A percentile compares a stretch with the other conserved stretches of the same genome.
phyloP scores from a whole-genome alignment of 257 asterid species.

The Jaltomata sinuosa region DNA sequence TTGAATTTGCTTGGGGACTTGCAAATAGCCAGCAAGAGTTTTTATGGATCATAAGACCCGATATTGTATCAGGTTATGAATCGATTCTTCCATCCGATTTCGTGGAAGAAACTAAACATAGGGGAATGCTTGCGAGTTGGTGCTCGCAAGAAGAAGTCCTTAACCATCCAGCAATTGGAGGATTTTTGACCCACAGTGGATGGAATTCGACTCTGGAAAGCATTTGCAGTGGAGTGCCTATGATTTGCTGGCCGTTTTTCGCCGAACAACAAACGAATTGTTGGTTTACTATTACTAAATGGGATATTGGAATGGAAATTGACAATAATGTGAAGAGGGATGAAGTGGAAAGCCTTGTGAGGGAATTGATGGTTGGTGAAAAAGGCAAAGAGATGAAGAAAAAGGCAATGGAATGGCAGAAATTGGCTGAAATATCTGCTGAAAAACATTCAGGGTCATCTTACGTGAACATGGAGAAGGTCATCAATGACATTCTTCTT shows the following conservation, averaged over 20 bases:
- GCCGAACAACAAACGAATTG: constrained; percentile 11
- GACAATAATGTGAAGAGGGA: background rate
- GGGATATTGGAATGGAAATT: background rate
- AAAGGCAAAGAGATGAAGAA: constrained; percentile 7
- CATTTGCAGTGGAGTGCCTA: background rate
- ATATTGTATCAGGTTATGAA: background rate
- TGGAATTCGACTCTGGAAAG: constrained; percentile 6
- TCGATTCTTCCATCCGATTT: background rate
- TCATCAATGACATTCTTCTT: background rate
- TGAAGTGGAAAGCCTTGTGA: constrained; percentile 1
- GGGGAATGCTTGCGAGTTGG: constrained; percentile 10
- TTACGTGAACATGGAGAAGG: background rate
- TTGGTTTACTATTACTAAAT: background rate
- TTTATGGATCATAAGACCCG: constrained; percentile 9
- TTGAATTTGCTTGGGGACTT: constrained; percentile 12
- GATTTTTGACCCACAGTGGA: constrained; percentile 5
- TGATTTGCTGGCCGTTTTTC: constrained; percentile 11
- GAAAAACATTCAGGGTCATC: background rate
- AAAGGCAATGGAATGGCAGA: background rate
- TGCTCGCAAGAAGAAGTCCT: constrained; percentile 8
- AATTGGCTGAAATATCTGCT: background rate
- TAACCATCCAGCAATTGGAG: background rate
- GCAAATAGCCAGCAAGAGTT: background rate
- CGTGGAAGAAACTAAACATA: background rate
- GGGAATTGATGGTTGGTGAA: constrained; percentile 8